Conservation (phyloP, 495 filamentous ascomycete genomes). For the Trichoderma virens region DNA sequence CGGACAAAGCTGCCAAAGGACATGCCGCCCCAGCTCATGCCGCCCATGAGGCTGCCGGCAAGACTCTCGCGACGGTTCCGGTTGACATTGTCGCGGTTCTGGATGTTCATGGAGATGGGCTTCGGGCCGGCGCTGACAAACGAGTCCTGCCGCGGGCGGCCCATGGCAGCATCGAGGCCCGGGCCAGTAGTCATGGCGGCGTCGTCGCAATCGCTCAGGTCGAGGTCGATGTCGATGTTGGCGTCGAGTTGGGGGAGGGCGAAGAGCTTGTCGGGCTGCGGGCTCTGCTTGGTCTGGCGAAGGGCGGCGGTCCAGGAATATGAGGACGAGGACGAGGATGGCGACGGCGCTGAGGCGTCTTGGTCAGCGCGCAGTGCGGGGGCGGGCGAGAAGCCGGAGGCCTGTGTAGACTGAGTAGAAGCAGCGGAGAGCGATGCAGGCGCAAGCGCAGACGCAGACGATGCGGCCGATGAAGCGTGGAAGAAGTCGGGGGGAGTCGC, state of each 20-base stretch:
- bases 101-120: slow-evolving; percentile 71
- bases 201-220: slow-evolving; percentile 39
- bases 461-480: slow-evolving; percentile 21
- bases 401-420: not conserved
- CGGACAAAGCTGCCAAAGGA: slow-evolving; percentile 95
- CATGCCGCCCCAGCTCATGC: slow-evolving; percentile 96
- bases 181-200: slow-evolving; percentile 52
- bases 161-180: slow-evolving; percentile 47
- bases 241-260: slow-evolving; percentile 8
- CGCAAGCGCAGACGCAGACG: slow-evolving; percentile 14
- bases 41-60: slow-evolving; percentile 78
- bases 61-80: slow-evolving; percentile 72
- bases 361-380: slow-evolving; percentile 17
- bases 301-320: slow-evolving; percentile 1
- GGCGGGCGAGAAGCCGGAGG: not conserved
- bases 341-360: slow-evolving; percentile 29
- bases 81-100: slow-evolving; percentile 58
- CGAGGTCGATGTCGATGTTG: slow-evolving; percentile 14
- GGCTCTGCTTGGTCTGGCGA: not conserved
- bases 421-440: not conserved
- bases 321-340: slow-evolving; percentile 25
- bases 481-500: slow-evolving; percentile 22
- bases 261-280: slow-evolving; percentile 2
- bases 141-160: slow-evolving; percentile 60
- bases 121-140: slow-evolving; percentile 72